A percentile compares a stretch with the other conserved stretches of the same genome.
phyloP scores from a whole-genome alignment of 768 basidiomycete species.

The Mycena belliarum region DNA sequence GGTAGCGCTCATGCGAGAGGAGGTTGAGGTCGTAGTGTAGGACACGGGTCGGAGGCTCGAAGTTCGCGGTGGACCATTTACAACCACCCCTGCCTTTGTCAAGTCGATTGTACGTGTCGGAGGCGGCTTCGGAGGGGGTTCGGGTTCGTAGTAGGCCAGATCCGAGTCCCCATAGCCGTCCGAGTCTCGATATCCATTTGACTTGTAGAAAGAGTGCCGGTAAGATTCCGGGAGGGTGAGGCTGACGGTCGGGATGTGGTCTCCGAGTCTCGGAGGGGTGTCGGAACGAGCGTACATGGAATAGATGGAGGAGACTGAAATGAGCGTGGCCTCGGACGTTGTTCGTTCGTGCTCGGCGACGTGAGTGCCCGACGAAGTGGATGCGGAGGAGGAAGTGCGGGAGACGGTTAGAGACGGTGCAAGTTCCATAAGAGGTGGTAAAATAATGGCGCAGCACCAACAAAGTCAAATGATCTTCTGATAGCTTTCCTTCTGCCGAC shows the following conservation, averaged over 20 bases:
- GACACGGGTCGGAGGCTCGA: slow-evolving; percentile 20
- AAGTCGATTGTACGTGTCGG: slow-evolving; percentile 22
- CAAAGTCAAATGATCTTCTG: too few relatives aligned
- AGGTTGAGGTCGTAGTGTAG: slow-evolving; percentile 18
- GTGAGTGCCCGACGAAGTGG: slow-evolving; percentile 36
- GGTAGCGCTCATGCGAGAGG: slow-evolving; percentile 3
- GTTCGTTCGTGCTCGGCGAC: slow-evolving; percentile 46
- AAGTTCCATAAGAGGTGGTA: slow-evolving; percentile 29
- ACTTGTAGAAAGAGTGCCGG: slow-evolving; percentile 27
- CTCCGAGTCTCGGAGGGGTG: slow-evolving; percentile 20
- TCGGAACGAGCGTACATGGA: slow-evolving; percentile 67
- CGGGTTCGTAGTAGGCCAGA: slow-evolving; percentile 34
- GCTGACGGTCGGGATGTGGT: slow-evolving; percentile 34
- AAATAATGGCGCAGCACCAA: neutral
- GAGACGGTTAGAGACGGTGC: slow-evolving; percentile 26
- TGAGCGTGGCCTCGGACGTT: slow-evolving; percentile 72
- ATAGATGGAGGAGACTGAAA: slow-evolving; percentile 77
- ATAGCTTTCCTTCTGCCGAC: neutral
- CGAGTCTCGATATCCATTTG: slow-evolving; percentile 29
- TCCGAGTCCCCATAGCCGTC: slow-evolving; percentile 30
- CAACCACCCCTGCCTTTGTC: slow-evolving; percentile 18
- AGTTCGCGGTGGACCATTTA: slow-evolving; percentile 15
- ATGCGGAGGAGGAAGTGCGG: slow-evolving; percentile 32
- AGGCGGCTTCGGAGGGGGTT: slow-evolving; percentile 22
- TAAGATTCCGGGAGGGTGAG: slow-evolving; percentile 32